phyloP scores from a whole-genome alignment of 805 yeast genomes.

The Candida broadrunensis region DNA sequence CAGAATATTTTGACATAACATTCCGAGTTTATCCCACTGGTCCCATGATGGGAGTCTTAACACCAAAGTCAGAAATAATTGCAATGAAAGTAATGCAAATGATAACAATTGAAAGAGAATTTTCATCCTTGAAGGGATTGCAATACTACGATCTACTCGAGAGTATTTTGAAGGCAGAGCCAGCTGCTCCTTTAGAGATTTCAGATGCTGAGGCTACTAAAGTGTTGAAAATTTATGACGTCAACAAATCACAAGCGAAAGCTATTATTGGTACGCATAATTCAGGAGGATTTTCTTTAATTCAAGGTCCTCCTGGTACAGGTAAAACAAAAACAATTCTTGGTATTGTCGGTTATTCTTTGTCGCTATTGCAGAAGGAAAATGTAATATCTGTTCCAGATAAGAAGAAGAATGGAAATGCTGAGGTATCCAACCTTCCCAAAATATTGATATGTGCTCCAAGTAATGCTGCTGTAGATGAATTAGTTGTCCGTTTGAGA shows the following conservation, averaged over 20 bases:
- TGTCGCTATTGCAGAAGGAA: conserved; percentile 34
- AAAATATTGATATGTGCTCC: conserved; percentile 94
- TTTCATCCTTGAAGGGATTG: conserved; percentile 74
- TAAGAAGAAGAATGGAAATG: conserved; percentile 23
- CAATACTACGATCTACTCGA: conserved; percentile 76
- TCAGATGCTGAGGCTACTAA: conserved; percentile 31
- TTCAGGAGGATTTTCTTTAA: conserved; percentile 76
- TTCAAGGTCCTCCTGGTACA: conserved; percentile 99
- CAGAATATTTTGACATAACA: conserved; percentile 72
- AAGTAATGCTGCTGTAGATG: conserved; percentile 98
- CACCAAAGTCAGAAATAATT: conserved; percentile 61
- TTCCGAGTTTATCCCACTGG: conserved; percentile 61
- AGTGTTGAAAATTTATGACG: conserved; percentile 50
- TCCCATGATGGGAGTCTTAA: conserved; percentile 50
- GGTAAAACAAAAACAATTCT: conserved; percentile 97
- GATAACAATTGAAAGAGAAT: conserved; percentile 93
- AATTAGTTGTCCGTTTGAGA: conserved; percentile 77
- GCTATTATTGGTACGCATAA: conserved; percentile 77
- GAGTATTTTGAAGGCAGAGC: conserved; percentile 63
- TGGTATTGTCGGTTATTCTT: conserved; percentile 80
- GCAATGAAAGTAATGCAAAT: conserved; percentile 79
- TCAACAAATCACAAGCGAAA: conserved; percentile 86
- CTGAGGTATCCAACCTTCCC: conserved; percentile 26
- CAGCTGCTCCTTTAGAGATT: conserved; percentile 41
- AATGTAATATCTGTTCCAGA: conserved; percentile 18